Base-by-base conservation (phyloP, 441 rosid genomes). In the Kokia cookei region DNA sequence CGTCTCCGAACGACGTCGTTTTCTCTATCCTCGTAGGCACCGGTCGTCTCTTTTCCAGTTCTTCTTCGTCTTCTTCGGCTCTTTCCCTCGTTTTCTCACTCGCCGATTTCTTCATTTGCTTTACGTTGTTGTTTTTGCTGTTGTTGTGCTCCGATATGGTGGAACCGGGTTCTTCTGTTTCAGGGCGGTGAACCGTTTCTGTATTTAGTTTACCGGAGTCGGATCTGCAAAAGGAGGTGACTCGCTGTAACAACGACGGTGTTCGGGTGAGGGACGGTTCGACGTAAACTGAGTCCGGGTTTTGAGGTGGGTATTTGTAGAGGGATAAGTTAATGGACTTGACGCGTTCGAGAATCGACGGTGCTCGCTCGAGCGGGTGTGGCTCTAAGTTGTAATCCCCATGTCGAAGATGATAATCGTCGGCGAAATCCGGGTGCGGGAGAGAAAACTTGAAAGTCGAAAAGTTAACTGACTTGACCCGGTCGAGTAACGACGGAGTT, bases 21-120 rank as follows among this genome's bases (percentile, higher is more conserved):
- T 71, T 81, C 79, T 81, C 90, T 1, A 81, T 47, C 81, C 82
- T 86, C 61, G 69, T 71, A 54, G 90, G 86, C 65, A 81, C 84
- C 15, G 91, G 87, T 57, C 86, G 77, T 24, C 88, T 77, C 77
- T 75, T 77, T 45, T 88, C 94, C 50, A 75, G 71, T 12, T 71
- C 73, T 48, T 86, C 91, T 60, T 71, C 73, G 35, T 86, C 90
- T 57, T 53, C 71, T 50, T 50, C 37, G 9, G 43, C 11, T 54
- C 32, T 37, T 50, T 58, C n/a, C 57, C 78, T 78, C 26, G 65
- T 70, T 76, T 76, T 87, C 79, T 82, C 89, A 78, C 96, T 92
- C n/a, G 84, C 89, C 3, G 93, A 89, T 83, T 82, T 92, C 86
- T 75, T 88, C 89, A 92, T 76, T 80, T 51, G 71, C 8, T 26